These are phyloP conservation scores for Bipolaris gigantea DNA, from an alignment of 2,329 filamentous ascomycete genomes.

Conservation along the genomic window DNA sequence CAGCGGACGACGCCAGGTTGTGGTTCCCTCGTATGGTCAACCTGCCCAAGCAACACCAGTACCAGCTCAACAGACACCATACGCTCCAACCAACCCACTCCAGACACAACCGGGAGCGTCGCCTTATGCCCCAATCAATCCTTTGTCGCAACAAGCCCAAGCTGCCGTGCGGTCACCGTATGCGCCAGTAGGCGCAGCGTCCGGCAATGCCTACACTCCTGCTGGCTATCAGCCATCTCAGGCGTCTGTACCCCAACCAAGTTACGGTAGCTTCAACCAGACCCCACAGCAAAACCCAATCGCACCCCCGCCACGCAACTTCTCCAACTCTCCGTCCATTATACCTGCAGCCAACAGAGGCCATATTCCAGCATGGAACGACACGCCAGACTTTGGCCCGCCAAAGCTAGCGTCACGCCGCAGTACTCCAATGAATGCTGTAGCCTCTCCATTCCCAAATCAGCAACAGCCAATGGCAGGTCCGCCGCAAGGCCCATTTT, in stretches of 20 bases:
- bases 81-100: conserved; percentile 34
- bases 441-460: conserved; percentile 75
- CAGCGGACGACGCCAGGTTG: conserved; percentile 38
- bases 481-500: conserved; percentile 62
- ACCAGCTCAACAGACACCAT: conserved; percentile 25
- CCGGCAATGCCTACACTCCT: conserved; percentile 49
- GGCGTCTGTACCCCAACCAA: conserved; percentile 30
- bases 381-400: conserved; percentile 75
- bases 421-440: conserved; percentile 71
- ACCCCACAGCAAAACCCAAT: conserved; percentile 49
- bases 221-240: conserved; percentile 58
- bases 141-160: conserved; percentile 36
- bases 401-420: conserved; percentile 72
- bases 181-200: conserved; percentile 9
- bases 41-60: conserved; percentile 20
- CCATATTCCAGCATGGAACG: conserved; percentile 86
- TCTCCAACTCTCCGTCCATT: conserved; percentile 65
- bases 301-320: conserved; percentile 66
- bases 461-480: conserved; percentile 56
- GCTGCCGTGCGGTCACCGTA: conserved; percentile 25
- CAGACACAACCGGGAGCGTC: conserved; percentile 28
- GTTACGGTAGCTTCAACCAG: conserved; percentile 53
- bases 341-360: conserved; percentile 68
- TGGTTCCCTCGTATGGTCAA: conserved; percentile 42
- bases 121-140: conserved; percentile 30